Evolutionary conservation across 352 stramenopile genomes (phyloP), one percentile per base, ranked within the genome.

Genomic region (Globisporangium spinosum): DNA sequence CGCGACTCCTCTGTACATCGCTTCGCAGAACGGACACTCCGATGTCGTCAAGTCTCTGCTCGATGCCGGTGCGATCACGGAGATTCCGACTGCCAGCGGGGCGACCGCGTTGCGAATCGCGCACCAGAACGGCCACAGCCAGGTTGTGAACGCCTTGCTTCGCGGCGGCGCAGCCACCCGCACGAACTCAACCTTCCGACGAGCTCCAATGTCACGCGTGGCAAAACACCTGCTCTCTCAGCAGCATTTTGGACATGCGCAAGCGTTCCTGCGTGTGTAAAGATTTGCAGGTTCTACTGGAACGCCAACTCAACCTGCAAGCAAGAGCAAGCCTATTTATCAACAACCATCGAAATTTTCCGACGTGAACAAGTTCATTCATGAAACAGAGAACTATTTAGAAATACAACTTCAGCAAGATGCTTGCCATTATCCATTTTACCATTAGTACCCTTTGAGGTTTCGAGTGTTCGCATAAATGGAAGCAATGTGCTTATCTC

Each of bases 1-100:
- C 3, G 40, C 47, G 22, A 69, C 64, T 2, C 56, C 64, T 17
- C 64, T 69, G 29, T 64, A 69, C n/a, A 57, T 69, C 45, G 64
- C 64, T 1, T 64, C 55, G 5, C 64, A 69, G 45, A 64, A 69
- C 23, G 64, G 56, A n/a, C 40, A 69, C 27, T 43, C 8, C 0
- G 56, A 35, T 8, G 55, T 60, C 32, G 57, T 63, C 40, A 63
- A 69, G 27, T 22, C 56, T 6, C 62, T 68, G 3, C 7, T 68
- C 1, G 62, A 59, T 3, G 62, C 51, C 3, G 53, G 62, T 15
- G 62, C 62, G 13, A 62, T 68, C 23, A 45, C 38, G n/a, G 35
- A 53, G 23, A 60, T 68, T 27, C 62, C 62, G 17, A 59, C 38
- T 1, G 9, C 23, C 2, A 59, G 55, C 22, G 62, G 62, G 0